These are phyloP conservation scores for Cryptosporidium xiaoi DNA, from an alignment of 169 alveolate genomes.

Conservation along the genomic window DNA sequence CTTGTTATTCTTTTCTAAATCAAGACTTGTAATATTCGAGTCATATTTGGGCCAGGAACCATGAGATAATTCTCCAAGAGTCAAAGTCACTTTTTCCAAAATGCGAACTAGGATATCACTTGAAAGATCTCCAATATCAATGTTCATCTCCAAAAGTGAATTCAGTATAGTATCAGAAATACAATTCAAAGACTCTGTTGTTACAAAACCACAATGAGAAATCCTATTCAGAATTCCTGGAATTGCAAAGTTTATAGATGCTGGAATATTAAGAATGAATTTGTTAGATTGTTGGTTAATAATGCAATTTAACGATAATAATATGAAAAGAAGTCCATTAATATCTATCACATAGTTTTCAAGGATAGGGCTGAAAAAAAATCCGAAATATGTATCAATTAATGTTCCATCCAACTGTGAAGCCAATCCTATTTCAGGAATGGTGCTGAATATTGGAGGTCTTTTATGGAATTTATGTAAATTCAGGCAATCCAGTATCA, in stretches of 20 bases:
- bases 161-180: not conserved
- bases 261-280: slow-evolving; percentile 11
- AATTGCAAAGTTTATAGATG: slow-evolving; percentile 16
- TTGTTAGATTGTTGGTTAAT: slow-evolving; percentile 13
- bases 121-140: slow-evolving; percentile 16
- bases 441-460: slow-evolving; percentile 2
- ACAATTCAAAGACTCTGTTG: not conserved
- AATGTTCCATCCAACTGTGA: slow-evolving; percentile 17
- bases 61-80: slow-evolving; percentile 15
- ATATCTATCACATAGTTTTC: slow-evolving; percentile 1
- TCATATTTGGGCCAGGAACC: slow-evolving; percentile 5
- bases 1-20: not conserved
- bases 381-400: not conserved
- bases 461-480: not conserved
- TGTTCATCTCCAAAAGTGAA: not conserved
- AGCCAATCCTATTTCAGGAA: slow-evolving; percentile 16
- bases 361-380: not conserved
- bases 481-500: not conserved
- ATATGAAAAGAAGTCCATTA: not conserved
- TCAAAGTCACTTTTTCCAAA: not conserved
- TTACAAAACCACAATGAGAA: not conserved
- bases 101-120: not conserved
- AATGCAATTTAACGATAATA: slow-evolving; percentile 1
- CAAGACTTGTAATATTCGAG: not conserved
- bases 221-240: not conserved